Percentiles rank a stretch among this genome's conserved stretches.
Conservation (phyloP, 1,139 yeast species). For the Protomyces inouyei region DNA sequence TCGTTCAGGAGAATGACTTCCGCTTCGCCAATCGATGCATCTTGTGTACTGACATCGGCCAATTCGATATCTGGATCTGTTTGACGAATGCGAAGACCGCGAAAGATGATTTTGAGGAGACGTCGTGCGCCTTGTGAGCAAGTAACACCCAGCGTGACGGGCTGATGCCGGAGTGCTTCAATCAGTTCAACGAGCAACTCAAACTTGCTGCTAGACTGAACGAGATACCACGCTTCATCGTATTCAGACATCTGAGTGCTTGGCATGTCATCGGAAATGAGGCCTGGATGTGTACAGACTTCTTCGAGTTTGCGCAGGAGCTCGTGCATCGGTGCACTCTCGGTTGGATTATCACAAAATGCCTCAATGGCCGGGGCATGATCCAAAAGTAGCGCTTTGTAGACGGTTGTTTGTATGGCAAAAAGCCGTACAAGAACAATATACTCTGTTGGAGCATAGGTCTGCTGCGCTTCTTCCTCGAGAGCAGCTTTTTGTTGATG, state of each 20-base stretch:
- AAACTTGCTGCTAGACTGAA: conserved; percentile 18
- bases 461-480: background rate
- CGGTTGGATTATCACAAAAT: conserved; percentile 2
- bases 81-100: conserved; percentile 7
- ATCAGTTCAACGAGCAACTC: conserved; percentile 15
- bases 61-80: background rate
- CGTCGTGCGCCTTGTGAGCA: background rate
- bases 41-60: background rate
- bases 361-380: conserved; percentile 5
- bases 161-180: conserved; percentile 6
- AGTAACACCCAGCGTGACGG: conserved; percentile 9
- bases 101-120: background rate
- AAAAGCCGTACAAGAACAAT: conserved; percentile 4
- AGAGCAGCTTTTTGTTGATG: background rate
- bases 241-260: conserved; percentile 6
- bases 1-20: background rate
- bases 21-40: background rate
- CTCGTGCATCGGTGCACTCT: background rate
- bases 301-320: background rate
- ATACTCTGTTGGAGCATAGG: conserved; percentile 2
- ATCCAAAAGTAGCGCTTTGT: conserved; percentile 2
- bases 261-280: background rate
- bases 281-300: conserved; percentile 10
- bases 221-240: conserved; percentile 21
- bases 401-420: conserved; percentile 8